phyloP scores from a whole-genome alignment of 1,284 basidiomycete genomes.

The Irpex sp. region DNA sequence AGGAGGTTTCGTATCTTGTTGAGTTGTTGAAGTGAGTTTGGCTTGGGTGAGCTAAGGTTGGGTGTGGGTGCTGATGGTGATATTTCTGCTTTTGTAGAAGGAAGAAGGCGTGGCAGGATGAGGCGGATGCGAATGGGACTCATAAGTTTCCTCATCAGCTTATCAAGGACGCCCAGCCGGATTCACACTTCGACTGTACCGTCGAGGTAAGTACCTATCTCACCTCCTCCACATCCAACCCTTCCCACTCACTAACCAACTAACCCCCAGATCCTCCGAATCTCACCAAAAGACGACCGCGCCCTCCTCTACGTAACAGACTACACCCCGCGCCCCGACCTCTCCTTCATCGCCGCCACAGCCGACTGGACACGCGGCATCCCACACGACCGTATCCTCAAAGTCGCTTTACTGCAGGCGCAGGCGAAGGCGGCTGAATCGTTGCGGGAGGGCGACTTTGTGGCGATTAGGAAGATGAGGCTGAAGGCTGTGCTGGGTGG shows the following conservation, averaged over 20 bases:
- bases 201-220: slow-evolving; percentile 43
- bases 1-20: slow-evolving; percentile 33
- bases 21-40: slow-evolving; percentile 52
- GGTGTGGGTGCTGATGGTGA: too few species aligned
- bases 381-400: slow-evolving; percentile 42
- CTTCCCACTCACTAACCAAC: slow-evolving; percentile 14
- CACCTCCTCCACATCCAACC: not conserved
- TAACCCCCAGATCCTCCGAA: slow-evolving; percentile 40
- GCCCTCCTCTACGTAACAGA: slow-evolving; percentile 57
- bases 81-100: slow-evolving; percentile 41
- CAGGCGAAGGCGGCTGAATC: slow-evolving; percentile 39
- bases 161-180: slow-evolving; percentile 39
- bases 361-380: slow-evolving; percentile 36
- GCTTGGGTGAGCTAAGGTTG: too few species aligned
- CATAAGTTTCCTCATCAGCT: slow-evolving; percentile 39
- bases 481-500: slow-evolving; percentile 30
- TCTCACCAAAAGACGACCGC: slow-evolving; percentile 26
- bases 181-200: slow-evolving; percentile 46
- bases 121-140: slow-evolving; percentile 19
- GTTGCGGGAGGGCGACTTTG: slow-evolving; percentile 38
- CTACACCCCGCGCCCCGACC: slow-evolving; percentile 48
- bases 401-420: slow-evolving; percentile 43
- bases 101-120: slow-evolving; percentile 43
- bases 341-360: slow-evolving; percentile 25
- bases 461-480: slow-evolving; percentile 46